Evolutionary conservation across 164 flowering plant genomes (phyloP).

Genomic region (Vitis labrusca): DNA sequence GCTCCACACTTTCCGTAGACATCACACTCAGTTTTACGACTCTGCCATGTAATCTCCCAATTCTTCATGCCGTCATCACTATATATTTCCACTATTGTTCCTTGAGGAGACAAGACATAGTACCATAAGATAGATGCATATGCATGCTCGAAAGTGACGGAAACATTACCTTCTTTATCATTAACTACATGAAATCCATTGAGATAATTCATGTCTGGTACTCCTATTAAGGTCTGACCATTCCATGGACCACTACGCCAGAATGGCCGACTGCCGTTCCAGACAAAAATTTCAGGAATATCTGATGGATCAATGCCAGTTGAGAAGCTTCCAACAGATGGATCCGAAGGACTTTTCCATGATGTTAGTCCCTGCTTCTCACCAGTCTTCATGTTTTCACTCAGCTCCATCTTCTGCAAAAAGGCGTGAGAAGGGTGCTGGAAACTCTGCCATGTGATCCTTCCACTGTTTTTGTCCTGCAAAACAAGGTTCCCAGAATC

Average conservation of each 20-base stretch:
- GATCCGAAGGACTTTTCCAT: neutral
- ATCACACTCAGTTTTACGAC: conserved; percentile 18
- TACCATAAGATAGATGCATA: too few relatives aligned
- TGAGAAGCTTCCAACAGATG: conserved; percentile 1
- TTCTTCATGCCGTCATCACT: too few relatives aligned
- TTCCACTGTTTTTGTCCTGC: too few relatives aligned
- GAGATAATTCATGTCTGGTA: conserved; percentile 24
- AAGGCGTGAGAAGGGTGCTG: too few relatives aligned
- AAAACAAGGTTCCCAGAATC: too few relatives aligned
- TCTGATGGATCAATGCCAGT: neutral
- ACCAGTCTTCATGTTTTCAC: too few relatives aligned
- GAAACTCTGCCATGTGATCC: too few relatives aligned
- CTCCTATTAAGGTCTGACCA: conserved; percentile 20
- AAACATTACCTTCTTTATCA: neutral
- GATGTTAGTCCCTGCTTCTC: neutral
- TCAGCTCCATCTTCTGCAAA: too few relatives aligned
- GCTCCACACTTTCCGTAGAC: conserved; percentile 32
- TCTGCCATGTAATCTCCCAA: too few relatives aligned
- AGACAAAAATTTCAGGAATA: neutral
- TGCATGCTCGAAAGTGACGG: neutral
- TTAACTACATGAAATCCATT: conserved; percentile 12
- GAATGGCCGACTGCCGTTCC: neutral
- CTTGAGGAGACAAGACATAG: conserved; percentile 13
- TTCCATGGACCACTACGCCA: conserved; percentile 36
- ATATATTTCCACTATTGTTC: conserved; percentile 1